Conservation (phyloP, 1,284 basidiomycete genomes). For the Ganoderma sinense region DNA sequence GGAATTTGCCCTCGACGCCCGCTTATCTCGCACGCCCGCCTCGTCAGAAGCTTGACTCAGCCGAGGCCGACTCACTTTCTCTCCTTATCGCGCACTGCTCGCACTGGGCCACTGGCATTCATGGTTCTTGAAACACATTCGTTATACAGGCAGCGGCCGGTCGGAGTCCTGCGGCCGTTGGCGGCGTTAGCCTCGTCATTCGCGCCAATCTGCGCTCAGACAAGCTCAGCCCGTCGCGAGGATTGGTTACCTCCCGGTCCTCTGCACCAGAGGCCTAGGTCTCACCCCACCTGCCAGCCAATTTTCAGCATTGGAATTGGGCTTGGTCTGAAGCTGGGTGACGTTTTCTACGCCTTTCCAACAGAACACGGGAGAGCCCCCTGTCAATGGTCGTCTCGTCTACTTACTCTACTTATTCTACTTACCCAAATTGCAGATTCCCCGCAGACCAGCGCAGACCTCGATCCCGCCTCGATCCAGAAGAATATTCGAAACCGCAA, state of each 20-base stretch:
- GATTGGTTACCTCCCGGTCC: neutral
- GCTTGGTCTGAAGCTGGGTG: neutral
- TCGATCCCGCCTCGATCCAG: neutral
- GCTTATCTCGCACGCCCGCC: slow-evolving; percentile 26
- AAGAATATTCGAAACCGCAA: neutral
- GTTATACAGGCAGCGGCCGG: neutral
- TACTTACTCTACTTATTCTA: neutral
- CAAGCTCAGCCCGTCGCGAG: neutral
- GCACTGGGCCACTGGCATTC: slow-evolving; percentile 15
- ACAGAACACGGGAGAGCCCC: neutral
- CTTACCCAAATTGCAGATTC: neutral
- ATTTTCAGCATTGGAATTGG: neutral
- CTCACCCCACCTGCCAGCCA: neutral
- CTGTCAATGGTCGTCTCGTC: neutral
- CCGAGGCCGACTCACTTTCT: slow-evolving; percentile 7
- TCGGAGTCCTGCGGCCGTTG: neutral
- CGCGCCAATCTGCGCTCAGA: neutral
- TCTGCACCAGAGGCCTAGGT: neutral
- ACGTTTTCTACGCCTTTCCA: neutral
- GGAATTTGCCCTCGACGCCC: neutral
- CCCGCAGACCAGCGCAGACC: neutral
- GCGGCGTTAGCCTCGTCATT: slow-evolving; percentile 1
- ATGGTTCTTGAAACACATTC: neutral
- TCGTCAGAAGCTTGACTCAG: slow-evolving; percentile 15
- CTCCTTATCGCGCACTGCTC: slow-evolving; percentile 28